Evolutionary conservation across 768 basidiomycete species (phyloP).

Genomic region (Panellus pusillus): DNA sequence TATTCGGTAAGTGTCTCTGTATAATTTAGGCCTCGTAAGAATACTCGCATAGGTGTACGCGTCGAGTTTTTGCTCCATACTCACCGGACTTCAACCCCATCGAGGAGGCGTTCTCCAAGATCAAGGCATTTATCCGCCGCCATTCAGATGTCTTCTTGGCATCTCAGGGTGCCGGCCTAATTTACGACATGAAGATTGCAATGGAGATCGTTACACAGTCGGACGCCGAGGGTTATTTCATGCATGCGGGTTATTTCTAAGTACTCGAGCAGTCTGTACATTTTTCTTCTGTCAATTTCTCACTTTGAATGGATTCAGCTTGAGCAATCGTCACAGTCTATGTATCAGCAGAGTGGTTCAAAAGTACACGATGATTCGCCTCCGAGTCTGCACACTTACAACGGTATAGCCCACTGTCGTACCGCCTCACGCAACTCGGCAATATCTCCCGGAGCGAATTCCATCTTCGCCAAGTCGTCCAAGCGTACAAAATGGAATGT

Average conservation of each 20-base stretch:
- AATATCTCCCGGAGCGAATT: conserved; percentile 2
- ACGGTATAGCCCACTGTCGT: background rate
- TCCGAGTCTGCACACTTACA: background rate
- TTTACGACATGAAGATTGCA: conserved; percentile 10
- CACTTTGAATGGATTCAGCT: background rate
- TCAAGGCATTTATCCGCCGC: conserved; percentile 27
- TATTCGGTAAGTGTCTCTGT: conserved; percentile 13
- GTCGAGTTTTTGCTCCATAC: conserved; percentile 30
- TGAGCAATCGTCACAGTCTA: too few species aligned
- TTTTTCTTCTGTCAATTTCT: background rate
- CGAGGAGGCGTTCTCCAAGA: conserved; percentile 32
- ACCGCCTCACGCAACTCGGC: conserved; percentile 6
- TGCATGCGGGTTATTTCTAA: conserved; percentile 22
- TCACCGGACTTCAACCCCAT: conserved; percentile 36
- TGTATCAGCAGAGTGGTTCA: background rate
- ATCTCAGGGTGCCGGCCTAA: background rate
- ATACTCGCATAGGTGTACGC: conserved; percentile 16
- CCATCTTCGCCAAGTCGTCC: background rate
- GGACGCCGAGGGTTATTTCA: conserved; percentile 22
- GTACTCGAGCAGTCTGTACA: background rate
- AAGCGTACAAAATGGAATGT: background rate
- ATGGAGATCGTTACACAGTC: conserved; percentile 13
- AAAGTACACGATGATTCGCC: background rate
- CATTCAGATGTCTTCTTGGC: background rate
- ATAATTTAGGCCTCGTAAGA: background rate